Conservation (phyloP, 306 rosid genomes). For the Lithocarpus polystachyus region DNA sequence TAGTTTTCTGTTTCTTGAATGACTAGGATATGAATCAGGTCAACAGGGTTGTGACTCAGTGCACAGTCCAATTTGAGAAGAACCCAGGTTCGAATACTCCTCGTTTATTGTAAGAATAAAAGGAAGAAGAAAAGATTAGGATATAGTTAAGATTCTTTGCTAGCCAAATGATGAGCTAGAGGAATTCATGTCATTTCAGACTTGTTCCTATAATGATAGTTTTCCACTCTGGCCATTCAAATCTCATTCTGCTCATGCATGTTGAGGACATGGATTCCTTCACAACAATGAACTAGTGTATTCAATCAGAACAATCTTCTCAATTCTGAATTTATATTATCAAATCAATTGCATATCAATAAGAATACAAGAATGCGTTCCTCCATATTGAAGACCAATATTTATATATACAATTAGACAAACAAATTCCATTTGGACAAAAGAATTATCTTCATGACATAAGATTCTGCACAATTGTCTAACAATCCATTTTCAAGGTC, state of each 20-base stretch:
- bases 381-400: conserved; percentile 31
- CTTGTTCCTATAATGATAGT: neutral
- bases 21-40: neutral
- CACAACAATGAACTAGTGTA: neutral
- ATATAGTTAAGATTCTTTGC: too few relatives aligned
- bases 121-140: too few relatives aligned
- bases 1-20: neutral
- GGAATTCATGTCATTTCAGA: neutral
- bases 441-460: conserved; percentile 54
- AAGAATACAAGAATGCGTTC: conserved; percentile 12
- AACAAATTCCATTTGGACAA: conserved; percentile 31
- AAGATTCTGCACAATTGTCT: conserved; percentile 41
- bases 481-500: conserved; percentile 37
- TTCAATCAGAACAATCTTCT: neutral
- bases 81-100: too few relatives aligned
- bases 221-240: neutral
- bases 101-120: too few relatives aligned
- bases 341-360: conserved; percentile 6
- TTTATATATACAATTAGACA: conserved; percentile 34
- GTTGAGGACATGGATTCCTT: neutral
- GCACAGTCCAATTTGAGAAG: too few relatives aligned
- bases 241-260: neutral
- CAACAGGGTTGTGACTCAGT: too few relatives aligned
- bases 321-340: neutral
- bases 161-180: too few relatives aligned